Conservation (phyloP, 1,284 basidiomycete species). For the Porodaedalea pini region DNA sequence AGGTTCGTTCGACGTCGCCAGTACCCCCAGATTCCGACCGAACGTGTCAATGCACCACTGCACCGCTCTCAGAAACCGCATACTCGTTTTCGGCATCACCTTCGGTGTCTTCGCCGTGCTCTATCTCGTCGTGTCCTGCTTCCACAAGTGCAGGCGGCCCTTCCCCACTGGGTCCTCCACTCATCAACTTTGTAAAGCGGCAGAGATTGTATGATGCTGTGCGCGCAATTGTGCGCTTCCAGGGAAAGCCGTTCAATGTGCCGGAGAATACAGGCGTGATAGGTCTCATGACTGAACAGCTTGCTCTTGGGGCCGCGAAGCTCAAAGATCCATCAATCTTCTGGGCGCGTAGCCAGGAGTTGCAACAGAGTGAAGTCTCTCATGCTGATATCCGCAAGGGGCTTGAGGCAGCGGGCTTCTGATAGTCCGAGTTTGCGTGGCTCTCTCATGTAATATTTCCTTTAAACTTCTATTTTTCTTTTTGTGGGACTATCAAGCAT, state of each 20-base stretch:
- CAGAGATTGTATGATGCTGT: conserved; percentile 56
- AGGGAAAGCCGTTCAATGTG: conserved; percentile 49
- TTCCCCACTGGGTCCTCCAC: conserved; percentile 24
- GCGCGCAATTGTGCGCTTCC: conserved; percentile 54
- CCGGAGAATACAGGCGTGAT: conserved; percentile 44
- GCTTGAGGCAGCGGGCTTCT: conserved; percentile 59
- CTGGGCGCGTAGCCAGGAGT: conserved; percentile 54
- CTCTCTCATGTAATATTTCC: not conserved
- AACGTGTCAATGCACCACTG: not conserved
- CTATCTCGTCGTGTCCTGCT: conserved; percentile 16
- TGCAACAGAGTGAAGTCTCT: conserved; percentile 53
- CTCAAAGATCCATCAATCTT: conserved; percentile 46
- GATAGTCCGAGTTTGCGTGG: conserved; percentile 13
- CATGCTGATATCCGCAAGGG: conserved; percentile 61
- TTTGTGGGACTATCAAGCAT: not conserved
- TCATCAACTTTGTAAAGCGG: conserved; percentile 53
- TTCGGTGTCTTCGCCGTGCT: not conserved
- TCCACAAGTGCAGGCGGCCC: conserved; percentile 20
- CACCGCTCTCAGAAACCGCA: not conserved
- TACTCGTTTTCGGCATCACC: not conserved
- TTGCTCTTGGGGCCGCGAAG: conserved; percentile 38
- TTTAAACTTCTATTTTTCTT: not conserved
- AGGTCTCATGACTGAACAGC: conserved; percentile 44
- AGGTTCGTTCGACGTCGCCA: not conserved
- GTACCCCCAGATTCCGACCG: not conserved